Evolutionary conservation across 2,329 filamentous ascomycete species (phyloP), one percentile per base, ranked within the genome.

Genomic region (Diaporthe longicolla): DNA sequence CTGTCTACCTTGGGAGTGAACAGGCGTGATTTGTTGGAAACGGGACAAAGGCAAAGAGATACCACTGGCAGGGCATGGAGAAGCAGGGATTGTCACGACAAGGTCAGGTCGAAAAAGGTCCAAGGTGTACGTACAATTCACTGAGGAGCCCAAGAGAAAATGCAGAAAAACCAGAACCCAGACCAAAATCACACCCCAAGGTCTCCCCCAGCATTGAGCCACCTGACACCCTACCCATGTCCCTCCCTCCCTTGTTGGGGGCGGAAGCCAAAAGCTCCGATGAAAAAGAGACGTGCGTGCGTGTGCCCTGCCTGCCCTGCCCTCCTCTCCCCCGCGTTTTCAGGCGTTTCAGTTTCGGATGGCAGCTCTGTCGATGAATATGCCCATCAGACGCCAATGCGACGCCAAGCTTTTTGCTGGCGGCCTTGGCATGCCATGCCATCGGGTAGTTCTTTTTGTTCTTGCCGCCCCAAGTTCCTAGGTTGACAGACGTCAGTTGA

Each of bases 351-450:
- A 74, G 55, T 35, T 74, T 74, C 58, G 58, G 72, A 74, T 74
- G 72, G 57, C 72, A 71, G 66, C 50, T 40, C 50, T 40, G 58
- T 37, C 32, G 68, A 71, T 71, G 68, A 74, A 21, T 68, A 48
- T 32, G 72, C 26, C 50, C 68, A 71, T 74, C 72, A 74, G 72
- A 74, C 72, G 68, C 68, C 69, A 52, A 71, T 74, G 58, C 40
- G 29, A 74, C 72, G 40, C 43, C 32, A 40, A 48, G 58, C 24
- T 71, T 29, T 29, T 61, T 4, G 45, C 6, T 37, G 40, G 40
- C 19, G 50, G 55, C n/a, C 52, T 50, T 71, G 29, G 55, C 69
- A 59, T 61, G 13, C 15, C 40, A 19, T 43, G 40, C 15, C 40
- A 19, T 43, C 40, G 32, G 50, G 37, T 29, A 13, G 35, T 45